Conservation (phyloP, 1,284 basidiomycete genomes). For the Cryptococcus jaspeensis region DNA sequence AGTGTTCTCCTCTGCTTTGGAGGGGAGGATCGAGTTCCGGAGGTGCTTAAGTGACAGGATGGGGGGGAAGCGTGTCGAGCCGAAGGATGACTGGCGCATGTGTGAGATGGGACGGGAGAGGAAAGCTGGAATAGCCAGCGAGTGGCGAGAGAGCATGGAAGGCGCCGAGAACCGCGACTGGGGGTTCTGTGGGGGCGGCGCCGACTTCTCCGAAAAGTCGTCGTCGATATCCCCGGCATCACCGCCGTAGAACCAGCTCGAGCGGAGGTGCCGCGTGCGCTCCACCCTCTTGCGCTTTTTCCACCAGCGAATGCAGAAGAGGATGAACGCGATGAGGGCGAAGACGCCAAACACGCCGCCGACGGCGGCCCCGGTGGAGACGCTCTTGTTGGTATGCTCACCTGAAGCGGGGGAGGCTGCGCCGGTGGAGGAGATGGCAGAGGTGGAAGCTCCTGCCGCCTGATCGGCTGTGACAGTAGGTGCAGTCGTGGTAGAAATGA, state of each 20-base stretch:
- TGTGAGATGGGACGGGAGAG: constrained; percentile 7
- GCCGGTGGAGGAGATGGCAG: background rate
- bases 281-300: constrained; percentile 17
- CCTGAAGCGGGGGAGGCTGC: background rate
- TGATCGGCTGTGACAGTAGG: background rate
- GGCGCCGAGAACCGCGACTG: constrained; percentile 19
- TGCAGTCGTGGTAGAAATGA: background rate
- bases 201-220: background rate
- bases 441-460: background rate
- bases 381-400: constrained; percentile 9
- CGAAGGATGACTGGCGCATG: constrained; percentile 1
- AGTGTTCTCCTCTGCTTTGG: background rate
- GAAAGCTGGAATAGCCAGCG: constrained; percentile 10
- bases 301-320: constrained; percentile 24
- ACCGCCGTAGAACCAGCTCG: constrained; percentile 34
- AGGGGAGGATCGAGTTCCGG: background rate
- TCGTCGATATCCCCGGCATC: constrained; percentile 10
- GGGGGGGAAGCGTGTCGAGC: background rate
- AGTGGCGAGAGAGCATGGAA: constrained; percentile 11
- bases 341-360: constrained; percentile 27
- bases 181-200: background rate
- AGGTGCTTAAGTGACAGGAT: constrained; percentile 5
- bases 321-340: constrained; percentile 15
- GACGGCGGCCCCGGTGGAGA: constrained; percentile 22
- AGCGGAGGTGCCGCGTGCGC: constrained; percentile 16